phyloP scores from a whole-genome alignment of 75 land plant genomes.

The Ceratopteris richardii region DNA sequence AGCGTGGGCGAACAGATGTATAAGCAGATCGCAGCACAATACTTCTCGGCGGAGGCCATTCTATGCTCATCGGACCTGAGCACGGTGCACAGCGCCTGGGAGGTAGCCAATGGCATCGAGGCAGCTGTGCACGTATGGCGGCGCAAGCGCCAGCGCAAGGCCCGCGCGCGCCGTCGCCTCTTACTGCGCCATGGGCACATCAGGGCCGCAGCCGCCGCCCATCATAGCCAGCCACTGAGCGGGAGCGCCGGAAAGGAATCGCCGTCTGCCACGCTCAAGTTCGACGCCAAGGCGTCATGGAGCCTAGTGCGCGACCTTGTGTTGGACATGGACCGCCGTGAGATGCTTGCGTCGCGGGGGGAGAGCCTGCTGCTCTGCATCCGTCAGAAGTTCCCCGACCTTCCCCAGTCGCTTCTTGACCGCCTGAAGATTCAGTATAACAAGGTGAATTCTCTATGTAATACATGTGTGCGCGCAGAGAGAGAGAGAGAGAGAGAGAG shows the following conservation, averaged over 20 bases:
- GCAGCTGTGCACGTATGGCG: conserved; percentile 74
- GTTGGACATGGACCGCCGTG: conserved; percentile 19
- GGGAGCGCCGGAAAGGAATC: conserved; percentile 10
- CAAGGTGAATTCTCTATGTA: too few relatives aligned
- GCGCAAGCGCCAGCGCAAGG: conserved; percentile 24
- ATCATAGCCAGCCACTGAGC: too few relatives aligned
- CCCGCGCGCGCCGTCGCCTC: too few relatives aligned
- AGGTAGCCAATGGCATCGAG: conserved; percentile 64
- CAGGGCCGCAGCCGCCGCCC: too few relatives aligned
- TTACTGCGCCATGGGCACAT: too few relatives aligned
- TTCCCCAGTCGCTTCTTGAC: conserved; percentile 31
- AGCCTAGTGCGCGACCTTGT: conserved; percentile 30
- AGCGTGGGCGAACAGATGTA: conserved; percentile 76
- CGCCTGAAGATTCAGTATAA: conserved; percentile 36
- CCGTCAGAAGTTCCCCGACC: conserved; percentile 27
- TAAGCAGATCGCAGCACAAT: conserved; percentile 49
- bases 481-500: too few relatives aligned
- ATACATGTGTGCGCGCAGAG: too few relatives aligned
- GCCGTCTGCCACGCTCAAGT: conserved; percentile 12
- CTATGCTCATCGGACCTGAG: conserved; percentile 55
- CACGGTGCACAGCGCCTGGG: conserved; percentile 52
- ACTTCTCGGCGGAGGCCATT: conserved; percentile 58
- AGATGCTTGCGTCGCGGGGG: conserved; percentile 24
- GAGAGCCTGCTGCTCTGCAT: conserved; percentile 24
- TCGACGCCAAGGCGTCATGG: conserved; percentile 33